Base-by-base conservation (phyloP, 345 rosid genomes). In the Xanthoceras sorbifolium region DNA sequence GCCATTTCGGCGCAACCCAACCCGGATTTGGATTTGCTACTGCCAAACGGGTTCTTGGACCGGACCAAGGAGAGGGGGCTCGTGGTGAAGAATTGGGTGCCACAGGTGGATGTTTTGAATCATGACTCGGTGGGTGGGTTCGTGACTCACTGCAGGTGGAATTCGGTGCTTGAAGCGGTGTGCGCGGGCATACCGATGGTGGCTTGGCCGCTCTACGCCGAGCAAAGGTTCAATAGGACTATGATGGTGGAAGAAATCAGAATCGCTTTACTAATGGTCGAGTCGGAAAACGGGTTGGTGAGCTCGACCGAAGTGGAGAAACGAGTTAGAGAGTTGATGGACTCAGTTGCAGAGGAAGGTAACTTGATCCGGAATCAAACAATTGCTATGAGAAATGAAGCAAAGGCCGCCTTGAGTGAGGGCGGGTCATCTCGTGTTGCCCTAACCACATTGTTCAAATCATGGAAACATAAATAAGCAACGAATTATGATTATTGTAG, bases 121-220 rank as follows among this genome's bases (percentile, higher is more conserved):
- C 85, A 82, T 44, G 22, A 1, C 0, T 62, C 78, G 3, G 46
- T 73, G 3, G 82, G 82, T 4, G 80, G 85, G 48, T 82, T 82
- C 20, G 78, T 79, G 76, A 79, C 85, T 14, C 85, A 79, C 48
- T 67, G 79, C 14, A 81, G 86, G 50, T 83, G 83, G 83, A 83
- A 83, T 72, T 83, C 81, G 28, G 77, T 77, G 67, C 83, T 83
- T 0, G 77, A 83, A 75, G 77, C 79, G 0, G 74, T 83, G 18
- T 28, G 66, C 6, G 64, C 71, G 0, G 85, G 85, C 0, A 79
- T 87, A 29, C 92, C 90, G 9, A 86, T 89, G 89, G 76, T 82
- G 26, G 84, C 86, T 0, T 87, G 92, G 85, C 89, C 92, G 2
- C 81, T 87, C 9, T 87, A 85, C 32, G 89, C 89, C 0, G 89